Percentiles rank a stretch among this genome's conserved stretches.
Evolutionary conservation across 73 alveolate species (phyloP).

Genomic region (Blepharisma japonicum): DNA sequence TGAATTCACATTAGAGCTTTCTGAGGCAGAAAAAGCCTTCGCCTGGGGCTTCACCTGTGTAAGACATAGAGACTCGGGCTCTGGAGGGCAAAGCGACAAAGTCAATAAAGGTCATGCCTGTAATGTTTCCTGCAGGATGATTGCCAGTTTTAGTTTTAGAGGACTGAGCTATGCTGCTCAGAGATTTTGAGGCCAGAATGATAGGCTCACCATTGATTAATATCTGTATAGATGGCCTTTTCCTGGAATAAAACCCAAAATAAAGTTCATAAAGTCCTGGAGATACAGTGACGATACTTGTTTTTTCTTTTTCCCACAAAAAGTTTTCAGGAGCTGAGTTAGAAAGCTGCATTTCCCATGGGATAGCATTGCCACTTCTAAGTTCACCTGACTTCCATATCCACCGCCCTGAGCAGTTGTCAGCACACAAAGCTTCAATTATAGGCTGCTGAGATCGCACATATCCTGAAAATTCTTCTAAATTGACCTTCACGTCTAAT

Average conservation of each 20-base stretch:
- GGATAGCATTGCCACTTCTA: conserved; percentile 75
- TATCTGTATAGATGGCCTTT: conserved; percentile 87
- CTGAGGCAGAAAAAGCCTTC: conserved; percentile 55
- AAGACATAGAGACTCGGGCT: conserved; percentile 87
- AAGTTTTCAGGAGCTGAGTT: conserved; percentile 96
- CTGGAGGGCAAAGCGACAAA: conserved; percentile 93
- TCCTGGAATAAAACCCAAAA: conserved; percentile 92
- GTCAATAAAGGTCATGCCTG: conserved; percentile 93
- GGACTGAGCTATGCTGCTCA: conserved; percentile 71
- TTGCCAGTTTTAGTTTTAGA: conserved; percentile 80
- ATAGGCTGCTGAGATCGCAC: conserved; percentile 73
- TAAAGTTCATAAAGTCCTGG: conserved; percentile 96
- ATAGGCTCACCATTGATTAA: conserved; percentile 93
- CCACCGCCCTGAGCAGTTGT: conserved; percentile 96
- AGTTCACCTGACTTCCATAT: conserved; percentile 90
- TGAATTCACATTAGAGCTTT: conserved; percentile 33
- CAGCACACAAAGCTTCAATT: conserved; percentile 89
- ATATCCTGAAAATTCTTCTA: conserved; percentile 60
- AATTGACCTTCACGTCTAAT: conserved; percentile 57
- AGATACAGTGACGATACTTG: conserved; percentile 78
- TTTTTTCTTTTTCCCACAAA: conserved; percentile 93
- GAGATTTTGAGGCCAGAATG: conserved; percentile 62
- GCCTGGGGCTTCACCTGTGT: conserved; percentile 72
- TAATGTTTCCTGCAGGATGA: conserved; percentile 88
- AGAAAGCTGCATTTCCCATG: conserved; percentile 93